Evolutionary conservation across 768 basidiomycete species (phyloP).

Genomic region (Hemileccinum rubropunctum): DNA sequence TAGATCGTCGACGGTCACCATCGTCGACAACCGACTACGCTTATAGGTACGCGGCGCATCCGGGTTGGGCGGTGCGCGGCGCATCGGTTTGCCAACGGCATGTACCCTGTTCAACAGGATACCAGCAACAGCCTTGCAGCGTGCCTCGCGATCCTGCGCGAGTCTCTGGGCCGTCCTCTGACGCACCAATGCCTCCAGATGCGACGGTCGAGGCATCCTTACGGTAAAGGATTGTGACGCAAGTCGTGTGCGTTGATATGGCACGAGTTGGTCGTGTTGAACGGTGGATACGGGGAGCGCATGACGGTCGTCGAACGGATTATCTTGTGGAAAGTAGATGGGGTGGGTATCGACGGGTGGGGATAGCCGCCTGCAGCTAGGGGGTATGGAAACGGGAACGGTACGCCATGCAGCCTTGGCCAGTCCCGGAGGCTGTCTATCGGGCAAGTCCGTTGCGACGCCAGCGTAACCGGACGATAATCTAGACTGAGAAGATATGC

Average conservation of each 20-base stretch:
- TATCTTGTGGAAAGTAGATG: slow-evolving; percentile 20
- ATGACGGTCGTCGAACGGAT: slow-evolving; percentile 28
- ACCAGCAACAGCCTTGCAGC: slow-evolving; percentile 54
- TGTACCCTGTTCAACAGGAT: slow-evolving; percentile 55
- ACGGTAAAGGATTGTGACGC: slow-evolving; percentile 27
- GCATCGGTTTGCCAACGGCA: slow-evolving; percentile 50
- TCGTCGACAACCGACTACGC: slow-evolving; percentile 51
- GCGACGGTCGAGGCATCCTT: slow-evolving; percentile 22
- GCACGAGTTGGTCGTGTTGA: slow-evolving; percentile 10
- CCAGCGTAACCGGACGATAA: slow-evolving; percentile 23
- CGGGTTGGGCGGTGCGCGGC: slow-evolving; percentile 35
- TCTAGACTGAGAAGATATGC: slow-evolving; percentile 24
- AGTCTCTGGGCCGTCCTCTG: slow-evolving; percentile 31
- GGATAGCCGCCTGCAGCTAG: slow-evolving; percentile 30
- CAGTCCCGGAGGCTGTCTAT: slow-evolving; percentile 23
- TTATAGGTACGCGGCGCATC: slow-evolving; percentile 42
- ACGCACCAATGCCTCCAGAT: slow-evolving; percentile 27
- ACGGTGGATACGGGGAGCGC: slow-evolving; percentile 10
- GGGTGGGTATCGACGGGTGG: slow-evolving; percentile 14
- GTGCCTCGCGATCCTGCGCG: slow-evolving; percentile 38
- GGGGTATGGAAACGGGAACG: slow-evolving; percentile 16
- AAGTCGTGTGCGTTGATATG: slow-evolving; percentile 28
- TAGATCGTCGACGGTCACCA: slow-evolving; percentile 44
- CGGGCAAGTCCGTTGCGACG: slow-evolving; percentile 22
- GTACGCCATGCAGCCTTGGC: slow-evolving; percentile 28